Conservation (phyloP, 2,329 filamentous ascomycete species). For the Clarireedia monteithiana region DNA sequence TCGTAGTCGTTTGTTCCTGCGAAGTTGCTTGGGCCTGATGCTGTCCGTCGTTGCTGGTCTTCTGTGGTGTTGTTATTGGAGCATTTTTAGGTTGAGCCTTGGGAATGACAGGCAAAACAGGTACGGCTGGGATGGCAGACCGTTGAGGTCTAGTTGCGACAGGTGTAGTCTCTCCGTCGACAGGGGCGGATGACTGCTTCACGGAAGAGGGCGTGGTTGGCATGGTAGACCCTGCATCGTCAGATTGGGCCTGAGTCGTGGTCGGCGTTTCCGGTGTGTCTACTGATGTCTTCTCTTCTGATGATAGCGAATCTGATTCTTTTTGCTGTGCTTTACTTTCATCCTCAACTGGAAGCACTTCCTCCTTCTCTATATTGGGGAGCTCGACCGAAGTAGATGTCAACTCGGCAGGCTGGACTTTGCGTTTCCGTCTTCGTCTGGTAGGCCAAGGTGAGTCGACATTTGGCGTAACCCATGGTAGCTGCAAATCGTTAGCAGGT, state of each 20-base stretch:
- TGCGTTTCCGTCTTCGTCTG: slow-evolving; percentile 34
- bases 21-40: slow-evolving; percentile 7
- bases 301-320: background rate
- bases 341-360: background rate
- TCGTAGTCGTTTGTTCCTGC: background rate
- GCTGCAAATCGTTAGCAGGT: slow-evolving; percentile 33
- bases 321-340: background rate
- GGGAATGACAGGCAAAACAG: slow-evolving; percentile 31
- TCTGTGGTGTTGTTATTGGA: slow-evolving; percentile 13
- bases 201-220: slow-evolving; percentile 49
- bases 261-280: slow-evolving; percentile 40
- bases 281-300: slow-evolving; percentile 30
- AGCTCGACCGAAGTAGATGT: slow-evolving; percentile 21
- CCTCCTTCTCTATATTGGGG: slow-evolving; percentile 10
- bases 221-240: slow-evolving; percentile 36
- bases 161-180: slow-evolving; percentile 21
- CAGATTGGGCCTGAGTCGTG: slow-evolving; percentile 33
- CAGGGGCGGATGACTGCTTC: slow-evolving; percentile 13
- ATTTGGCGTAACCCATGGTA: slow-evolving; percentile 48
- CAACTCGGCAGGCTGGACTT: slow-evolving; percentile 30
- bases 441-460: slow-evolving; percentile 45
- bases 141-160: slow-evolving; percentile 27
- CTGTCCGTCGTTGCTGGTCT: slow-evolving; percentile 9
- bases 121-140: slow-evolving; percentile 39
- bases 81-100: slow-evolving; percentile 35